phyloP scores from a whole-genome alignment of 345 rosid species.

The Salix udensis region DNA sequence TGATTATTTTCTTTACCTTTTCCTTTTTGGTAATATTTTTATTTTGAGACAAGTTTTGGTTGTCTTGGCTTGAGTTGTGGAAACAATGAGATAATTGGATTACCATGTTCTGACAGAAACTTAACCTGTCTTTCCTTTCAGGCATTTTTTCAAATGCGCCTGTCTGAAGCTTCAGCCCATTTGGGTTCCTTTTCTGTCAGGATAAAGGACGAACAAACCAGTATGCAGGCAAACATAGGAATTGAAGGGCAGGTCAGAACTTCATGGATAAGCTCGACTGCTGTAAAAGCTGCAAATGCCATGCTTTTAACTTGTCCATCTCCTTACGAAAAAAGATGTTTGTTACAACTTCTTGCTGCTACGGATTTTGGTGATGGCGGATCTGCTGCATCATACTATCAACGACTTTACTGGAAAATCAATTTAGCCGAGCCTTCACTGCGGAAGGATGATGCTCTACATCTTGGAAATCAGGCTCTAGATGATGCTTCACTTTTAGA shows the following conservation, averaged over 20 bases:
- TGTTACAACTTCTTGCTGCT: slow-evolving; percentile 82
- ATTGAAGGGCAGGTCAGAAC: slow-evolving; percentile 64
- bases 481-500: slow-evolving; percentile 86
- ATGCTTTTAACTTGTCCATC: slow-evolving; percentile 85
- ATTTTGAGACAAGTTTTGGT: background rate
- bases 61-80: background rate
- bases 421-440: slow-evolving; percentile 88
- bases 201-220: slow-evolving; percentile 71
- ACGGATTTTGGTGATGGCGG: slow-evolving; percentile 97
- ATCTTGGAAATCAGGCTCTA: slow-evolving; percentile 75
- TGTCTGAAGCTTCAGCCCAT: slow-evolving; percentile 97
- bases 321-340: slow-evolving; percentile 94
- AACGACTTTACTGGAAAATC: slow-evolving; percentile 84
- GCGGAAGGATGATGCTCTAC: slow-evolving; percentile 59
- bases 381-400: slow-evolving; percentile 64
- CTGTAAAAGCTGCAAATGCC: slow-evolving; percentile 88
- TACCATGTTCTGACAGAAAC: background rate
- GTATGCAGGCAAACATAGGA: slow-evolving; percentile 46
- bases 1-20: background rate
- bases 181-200: slow-evolving; percentile 87
- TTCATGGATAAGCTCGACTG: slow-evolving; percentile 84
- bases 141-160: slow-evolving; percentile 98
- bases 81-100: background rate
- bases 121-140: slow-evolving; percentile 12
- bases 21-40: background rate